Conservation (phyloP, 306 rosid genomes). For the Malus sylvestris region DNA sequence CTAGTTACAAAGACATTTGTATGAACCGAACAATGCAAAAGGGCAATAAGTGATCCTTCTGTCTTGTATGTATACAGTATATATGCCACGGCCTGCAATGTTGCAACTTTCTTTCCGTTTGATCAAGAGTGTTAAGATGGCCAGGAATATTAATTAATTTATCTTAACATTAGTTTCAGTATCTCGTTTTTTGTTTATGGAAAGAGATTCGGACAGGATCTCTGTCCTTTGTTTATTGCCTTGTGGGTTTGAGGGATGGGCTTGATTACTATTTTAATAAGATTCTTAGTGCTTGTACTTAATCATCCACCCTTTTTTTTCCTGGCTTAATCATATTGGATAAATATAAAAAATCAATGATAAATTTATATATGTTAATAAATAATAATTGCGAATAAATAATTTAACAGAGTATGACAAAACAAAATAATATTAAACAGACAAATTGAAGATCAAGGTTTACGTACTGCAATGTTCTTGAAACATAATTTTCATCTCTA, state of each 20-base stretch:
- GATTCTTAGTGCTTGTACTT: not conserved
- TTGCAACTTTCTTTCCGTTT: not conserved
- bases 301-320: too few relatives aligned
- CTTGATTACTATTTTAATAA: not conserved
- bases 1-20: not conserved
- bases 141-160: not conserved
- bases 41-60: not conserved
- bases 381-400: too few relatives aligned
- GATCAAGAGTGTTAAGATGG: not conserved
- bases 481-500: too few relatives aligned
- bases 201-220: too few relatives aligned
- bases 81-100: constrained; percentile 10
- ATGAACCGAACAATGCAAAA: not conserved
- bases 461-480: too few relatives aligned
- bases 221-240: not conserved
- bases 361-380: too few relatives aligned
- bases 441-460: too few relatives aligned
- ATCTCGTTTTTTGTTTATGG: not conserved
- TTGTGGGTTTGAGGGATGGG: not conserved
- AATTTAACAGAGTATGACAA: too few relatives aligned
- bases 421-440: too few relatives aligned
- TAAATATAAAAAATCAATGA: too few relatives aligned
- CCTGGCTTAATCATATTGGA: too few relatives aligned
- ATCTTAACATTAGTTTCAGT: not conserved
- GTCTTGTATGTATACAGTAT: not conserved